Evolutionary conservation across 2,329 filamentous ascomycete genomes (phyloP).

Genomic region (Stachybotrys echinatus): DNA sequence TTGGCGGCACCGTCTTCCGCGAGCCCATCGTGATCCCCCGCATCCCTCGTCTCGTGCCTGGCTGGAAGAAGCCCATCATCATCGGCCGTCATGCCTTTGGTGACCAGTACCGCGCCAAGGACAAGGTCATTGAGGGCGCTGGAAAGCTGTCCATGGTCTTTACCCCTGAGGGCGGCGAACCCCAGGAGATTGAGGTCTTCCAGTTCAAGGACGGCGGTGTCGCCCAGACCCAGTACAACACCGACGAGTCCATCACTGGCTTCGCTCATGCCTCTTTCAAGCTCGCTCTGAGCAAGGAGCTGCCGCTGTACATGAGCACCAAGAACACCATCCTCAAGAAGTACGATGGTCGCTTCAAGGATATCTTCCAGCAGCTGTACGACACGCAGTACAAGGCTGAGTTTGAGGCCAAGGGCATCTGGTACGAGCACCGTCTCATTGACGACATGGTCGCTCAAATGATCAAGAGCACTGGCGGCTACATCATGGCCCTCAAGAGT

Average conservation of each 20-base stretch:
- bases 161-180: slow-evolving; percentile 77
- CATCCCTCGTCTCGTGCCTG: slow-evolving; percentile 88
- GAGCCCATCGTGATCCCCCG: slow-evolving; percentile 95
- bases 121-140: slow-evolving; percentile 73
- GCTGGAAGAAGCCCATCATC: slow-evolving; percentile 99
- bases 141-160: slow-evolving; percentile 94
- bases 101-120: slow-evolving; percentile 97
- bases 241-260: slow-evolving; percentile 86
- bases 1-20: slow-evolving; percentile 95
- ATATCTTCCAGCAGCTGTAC: slow-evolving; percentile 98
- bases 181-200: slow-evolving; percentile 83
- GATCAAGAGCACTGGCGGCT: slow-evolving; percentile 97
- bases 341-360: slow-evolving; percentile 98
- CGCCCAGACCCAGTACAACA: slow-evolving; percentile 97
- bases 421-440: slow-evolving; percentile 99
- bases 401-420: slow-evolving; percentile 89
- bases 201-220: slow-evolving; percentile 86
- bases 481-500: slow-evolving; percentile 98
- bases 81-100: slow-evolving; percentile 98
- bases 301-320: slow-evolving; percentile 99
- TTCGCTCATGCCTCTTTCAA: slow-evolving; percentile 98
- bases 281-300: slow-evolving; percentile 77
- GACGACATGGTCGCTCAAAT: slow-evolving; percentile 99
- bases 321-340: slow-evolving; percentile 99
- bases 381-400: slow-evolving; percentile 79